Percentiles rank a stretch among this genome's conserved stretches.
Conservation (phyloP, 2,329 filamentous ascomycete genomes). For the Curvularia verruculosa region DNA sequence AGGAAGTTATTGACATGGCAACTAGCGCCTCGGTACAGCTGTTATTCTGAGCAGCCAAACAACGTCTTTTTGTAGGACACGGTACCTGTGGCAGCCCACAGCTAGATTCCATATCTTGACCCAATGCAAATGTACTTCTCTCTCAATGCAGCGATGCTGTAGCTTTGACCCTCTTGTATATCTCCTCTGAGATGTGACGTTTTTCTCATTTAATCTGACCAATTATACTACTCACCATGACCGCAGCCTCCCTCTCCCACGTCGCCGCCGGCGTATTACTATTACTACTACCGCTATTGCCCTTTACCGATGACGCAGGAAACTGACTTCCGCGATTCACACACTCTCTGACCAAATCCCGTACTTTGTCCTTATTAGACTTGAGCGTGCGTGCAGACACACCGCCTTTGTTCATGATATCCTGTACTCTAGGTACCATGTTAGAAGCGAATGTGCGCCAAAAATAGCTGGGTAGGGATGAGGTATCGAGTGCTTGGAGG, state of each 20-base stretch:
- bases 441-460: constrained; percentile 87
- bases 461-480: constrained; percentile 87
- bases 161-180: neutral
- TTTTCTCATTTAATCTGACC: constrained; percentile 48
- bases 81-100: neutral
- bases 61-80: constrained; percentile 1
- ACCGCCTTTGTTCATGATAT: constrained; percentile 82
- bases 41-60: neutral
- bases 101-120: constrained; percentile 7
- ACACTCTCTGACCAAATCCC: constrained; percentile 79
- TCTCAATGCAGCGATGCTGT: neutral
- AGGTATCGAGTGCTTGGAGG: constrained; percentile 80
- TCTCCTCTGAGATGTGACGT: neutral
- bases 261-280: constrained; percentile 51
- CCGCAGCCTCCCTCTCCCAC: constrained; percentile 91
- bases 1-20: neutral
- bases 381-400: constrained; percentile 81
- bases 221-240: constrained; percentile 88
- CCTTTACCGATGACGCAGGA: constrained; percentile 53
- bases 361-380: constrained; percentile 74
- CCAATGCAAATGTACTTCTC: constrained; percentile 18
- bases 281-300: constrained; percentile 35
- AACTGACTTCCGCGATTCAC: constrained; percentile 77
- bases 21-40: neutral
- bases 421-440: constrained; percentile 77